Evolutionary conservation across 2,329 filamentous ascomycete genomes (phyloP).

Genomic region (Coniochaeta pulveracea): DNA sequence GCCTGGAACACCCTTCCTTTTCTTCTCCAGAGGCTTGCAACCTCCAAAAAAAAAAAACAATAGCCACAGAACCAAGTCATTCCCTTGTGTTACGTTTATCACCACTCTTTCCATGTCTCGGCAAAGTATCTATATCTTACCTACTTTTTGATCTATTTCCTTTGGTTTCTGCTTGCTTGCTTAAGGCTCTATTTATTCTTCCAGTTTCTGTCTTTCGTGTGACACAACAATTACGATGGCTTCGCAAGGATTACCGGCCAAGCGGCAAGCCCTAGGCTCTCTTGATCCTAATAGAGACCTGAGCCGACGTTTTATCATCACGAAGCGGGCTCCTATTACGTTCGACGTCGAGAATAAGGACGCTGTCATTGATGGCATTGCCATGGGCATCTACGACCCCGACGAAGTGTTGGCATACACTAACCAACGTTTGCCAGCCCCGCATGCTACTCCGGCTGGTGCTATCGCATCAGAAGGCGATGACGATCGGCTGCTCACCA

Average conservation of each 20-base stretch:
- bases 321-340: constrained; percentile 10
- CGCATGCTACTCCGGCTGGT: constrained; percentile 7
- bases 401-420: constrained; percentile 11
- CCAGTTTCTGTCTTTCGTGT: not conserved
- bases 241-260: no score
- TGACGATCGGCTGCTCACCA: constrained; percentile 3
- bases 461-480: constrained; percentile 7
- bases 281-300: constrained; percentile 9
- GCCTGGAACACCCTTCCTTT: no score
- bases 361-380: constrained; percentile 8
- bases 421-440: constrained; percentile 6
- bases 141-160: no score
- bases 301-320: constrained; percentile 6
- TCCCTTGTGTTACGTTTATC: no score
- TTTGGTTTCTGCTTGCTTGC: no score
- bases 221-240: constrained; percentile 1
- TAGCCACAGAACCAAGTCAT: no score
- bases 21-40: no score
- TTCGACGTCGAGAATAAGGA: constrained; percentile 12
- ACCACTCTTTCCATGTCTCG: no score
- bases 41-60: no score
- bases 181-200: no score
- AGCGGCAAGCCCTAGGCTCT: constrained; percentile 7
- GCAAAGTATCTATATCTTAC: no score
- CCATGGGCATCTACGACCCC: constrained; percentile 9